These are phyloP conservation scores for Alternaria conjuncta DNA, from an alignment of 2,329 filamentous ascomycete genomes.

Conservation along the genomic window DNA sequence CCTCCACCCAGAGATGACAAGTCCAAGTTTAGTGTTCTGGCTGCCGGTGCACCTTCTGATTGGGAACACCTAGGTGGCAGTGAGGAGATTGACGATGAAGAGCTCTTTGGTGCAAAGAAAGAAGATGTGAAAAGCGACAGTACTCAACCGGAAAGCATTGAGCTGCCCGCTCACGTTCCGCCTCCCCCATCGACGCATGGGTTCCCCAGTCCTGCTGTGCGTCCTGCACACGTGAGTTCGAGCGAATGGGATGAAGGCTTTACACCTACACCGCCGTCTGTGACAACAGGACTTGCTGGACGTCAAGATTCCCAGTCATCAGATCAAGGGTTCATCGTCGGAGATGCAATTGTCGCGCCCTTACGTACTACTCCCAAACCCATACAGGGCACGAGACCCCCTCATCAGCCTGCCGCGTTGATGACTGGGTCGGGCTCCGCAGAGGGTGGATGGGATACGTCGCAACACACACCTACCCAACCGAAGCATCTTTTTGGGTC, in stretches of 20 bases:
- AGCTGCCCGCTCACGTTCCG: conserved; percentile 35
- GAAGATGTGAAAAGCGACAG: conserved; percentile 19
- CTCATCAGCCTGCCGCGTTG: conserved; percentile 12
- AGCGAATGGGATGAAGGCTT: conserved; percentile 29
- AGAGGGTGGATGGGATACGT: conserved; percentile 17
- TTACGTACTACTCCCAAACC: conserved; percentile 26
- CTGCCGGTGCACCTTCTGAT: conserved; percentile 45
- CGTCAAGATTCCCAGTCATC: conserved; percentile 19
- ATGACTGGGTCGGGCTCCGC: conserved; percentile 15
- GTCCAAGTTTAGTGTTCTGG: conserved; percentile 42
- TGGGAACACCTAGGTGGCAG: conserved; percentile 46
- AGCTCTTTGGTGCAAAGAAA: conserved; percentile 38
- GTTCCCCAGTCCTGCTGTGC: conserved; percentile 42
- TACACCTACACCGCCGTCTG: conserved; percentile 42
- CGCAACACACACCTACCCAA: conserved; percentile 22
- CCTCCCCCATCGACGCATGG: conserved; percentile 34
- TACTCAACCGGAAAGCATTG: conserved; percentile 34
- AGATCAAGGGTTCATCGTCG: conserved; percentile 29
- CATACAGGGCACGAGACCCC: conserved; percentile 14
- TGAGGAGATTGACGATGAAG: conserved; percentile 47
- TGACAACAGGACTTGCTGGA: conserved; percentile 23
- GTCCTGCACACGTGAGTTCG: conserved; percentile 20
- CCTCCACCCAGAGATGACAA: conserved; percentile 36
- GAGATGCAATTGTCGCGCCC: conserved; percentile 26
- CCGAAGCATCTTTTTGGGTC: neutral